These are phyloP conservation scores for Schoenoplectus tabernaemontani DNA, from an alignment of 202 grass and related monocot species.

Conservation along the genomic window DNA sequence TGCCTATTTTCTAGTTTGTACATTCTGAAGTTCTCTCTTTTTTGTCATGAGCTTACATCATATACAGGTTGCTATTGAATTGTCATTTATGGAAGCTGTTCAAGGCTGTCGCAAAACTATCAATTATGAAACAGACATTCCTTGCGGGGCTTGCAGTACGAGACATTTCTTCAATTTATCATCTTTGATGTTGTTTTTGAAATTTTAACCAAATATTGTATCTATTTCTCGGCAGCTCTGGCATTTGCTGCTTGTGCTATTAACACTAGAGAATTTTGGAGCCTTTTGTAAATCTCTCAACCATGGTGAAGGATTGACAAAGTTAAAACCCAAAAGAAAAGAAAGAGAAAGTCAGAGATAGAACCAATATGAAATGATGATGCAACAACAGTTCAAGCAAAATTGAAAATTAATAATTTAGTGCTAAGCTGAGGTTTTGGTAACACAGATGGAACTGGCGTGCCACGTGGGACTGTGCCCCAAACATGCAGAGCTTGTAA, in stretches of 20 bases:
- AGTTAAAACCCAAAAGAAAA: no score
- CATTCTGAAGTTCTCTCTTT: conserved; percentile 15
- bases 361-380: background rate
- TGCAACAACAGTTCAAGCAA: background rate
- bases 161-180: conserved; percentile 15
- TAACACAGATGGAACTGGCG: conserved; percentile 81
- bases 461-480: conserved; percentile 84
- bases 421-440: background rate
- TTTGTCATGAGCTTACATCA: background rate
- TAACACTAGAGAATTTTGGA: background rate
- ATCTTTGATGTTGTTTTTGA: conserved; percentile 10
- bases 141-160: conserved; percentile 88
- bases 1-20: background rate
- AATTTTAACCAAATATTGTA: background rate
- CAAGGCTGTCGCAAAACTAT: conserved; percentile 90
- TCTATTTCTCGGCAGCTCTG: background rate
- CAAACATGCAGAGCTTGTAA: conserved; percentile 93
- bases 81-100: conserved; percentile 99
- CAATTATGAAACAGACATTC: conserved; percentile 65
- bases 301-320: background rate
- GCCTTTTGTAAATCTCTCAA: background rate
- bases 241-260: background rate
- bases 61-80: conserved; percentile 67
- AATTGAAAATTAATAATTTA: background rate
- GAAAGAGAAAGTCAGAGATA: background rate